Evolutionary conservation across 208 protist genomes (phyloP).

Genomic region (Trypanosoma scelopori): DNA sequence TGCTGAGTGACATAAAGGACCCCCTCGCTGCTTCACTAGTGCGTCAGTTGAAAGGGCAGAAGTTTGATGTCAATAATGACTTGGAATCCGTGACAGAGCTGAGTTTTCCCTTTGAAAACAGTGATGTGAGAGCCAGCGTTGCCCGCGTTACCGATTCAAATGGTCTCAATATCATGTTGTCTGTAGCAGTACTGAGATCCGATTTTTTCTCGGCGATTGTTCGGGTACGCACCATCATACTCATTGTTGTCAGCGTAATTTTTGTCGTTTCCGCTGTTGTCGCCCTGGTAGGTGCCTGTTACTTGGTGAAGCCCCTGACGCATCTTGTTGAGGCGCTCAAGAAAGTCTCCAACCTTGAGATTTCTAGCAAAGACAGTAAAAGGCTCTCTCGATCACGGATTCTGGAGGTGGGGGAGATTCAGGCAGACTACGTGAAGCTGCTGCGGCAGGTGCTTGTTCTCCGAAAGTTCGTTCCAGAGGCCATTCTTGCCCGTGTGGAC

Average conservation of each 20-base stretch:
- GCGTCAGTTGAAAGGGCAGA: slow-evolving; percentile 21
- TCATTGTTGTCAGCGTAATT: slow-evolving; percentile 33
- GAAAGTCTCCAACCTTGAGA: slow-evolving; percentile 50
- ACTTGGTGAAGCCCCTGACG: slow-evolving; percentile 34
- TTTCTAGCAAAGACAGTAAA: slow-evolving; percentile 31
- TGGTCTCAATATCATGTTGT: slow-evolving; percentile 56
- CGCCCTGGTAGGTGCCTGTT: slow-evolving; percentile 45
- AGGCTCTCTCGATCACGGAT: slow-evolving; percentile 17
- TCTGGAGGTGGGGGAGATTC: slow-evolving; percentile 24
- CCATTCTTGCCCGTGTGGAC: slow-evolving; percentile 21
- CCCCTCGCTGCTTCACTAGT: slow-evolving; percentile 39
- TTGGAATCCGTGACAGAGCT: slow-evolving; percentile 32
- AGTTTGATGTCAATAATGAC: slow-evolving; percentile 25
- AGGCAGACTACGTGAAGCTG: slow-evolving; percentile 24
- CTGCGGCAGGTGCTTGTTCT: slow-evolving; percentile 19
- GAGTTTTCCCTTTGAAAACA: slow-evolving; percentile 38
- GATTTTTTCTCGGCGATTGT: slow-evolving; percentile 63
- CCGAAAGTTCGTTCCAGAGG: slow-evolving; percentile 25
- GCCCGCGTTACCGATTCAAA: slow-evolving; percentile 54
- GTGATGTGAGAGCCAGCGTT: slow-evolving; percentile 40
- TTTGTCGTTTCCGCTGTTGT: slow-evolving; percentile 42
- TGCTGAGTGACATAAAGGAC: slow-evolving; percentile 45
- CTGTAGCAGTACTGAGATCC: slow-evolving; percentile 43
- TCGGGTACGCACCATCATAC: slow-evolving; percentile 19
- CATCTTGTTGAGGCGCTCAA: slow-evolving; percentile 52